A percentile compares a stretch with the other conserved stretches of the same genome.
phyloP scores from a whole-genome alignment of 257 asterid species.

The Solanum sejunctum region DNA sequence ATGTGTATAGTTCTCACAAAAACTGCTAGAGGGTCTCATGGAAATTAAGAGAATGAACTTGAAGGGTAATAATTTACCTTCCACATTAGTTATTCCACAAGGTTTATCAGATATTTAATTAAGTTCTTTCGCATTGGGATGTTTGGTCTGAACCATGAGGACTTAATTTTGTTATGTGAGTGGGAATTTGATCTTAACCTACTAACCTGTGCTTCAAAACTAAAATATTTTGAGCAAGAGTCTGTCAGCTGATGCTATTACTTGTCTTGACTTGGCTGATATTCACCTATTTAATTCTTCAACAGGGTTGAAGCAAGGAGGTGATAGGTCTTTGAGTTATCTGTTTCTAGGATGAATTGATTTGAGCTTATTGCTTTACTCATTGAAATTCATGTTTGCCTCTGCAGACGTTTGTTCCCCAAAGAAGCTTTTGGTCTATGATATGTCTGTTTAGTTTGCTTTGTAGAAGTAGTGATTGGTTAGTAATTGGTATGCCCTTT shows the following conservation, averaged over 20 bases:
- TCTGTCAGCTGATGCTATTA: background rate
- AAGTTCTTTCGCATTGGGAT: background rate
- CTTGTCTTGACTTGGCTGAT: background rate
- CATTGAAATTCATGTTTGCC: background rate
- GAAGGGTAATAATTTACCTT: background rate
- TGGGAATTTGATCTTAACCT: background rate
- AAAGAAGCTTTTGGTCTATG: background rate
- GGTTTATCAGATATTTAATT: background rate
- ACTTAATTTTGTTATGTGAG: background rate
- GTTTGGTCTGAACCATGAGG: background rate
- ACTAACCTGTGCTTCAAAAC: background rate
- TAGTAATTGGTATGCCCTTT: slow-evolving; percentile 3
- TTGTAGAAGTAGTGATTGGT: background rate
- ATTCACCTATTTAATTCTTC: background rate
- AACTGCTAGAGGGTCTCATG: background rate
- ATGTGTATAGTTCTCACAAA: background rate
- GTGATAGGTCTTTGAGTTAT: background rate
- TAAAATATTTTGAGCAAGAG: background rate
- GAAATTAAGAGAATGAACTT: background rate
- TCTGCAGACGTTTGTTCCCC: background rate
- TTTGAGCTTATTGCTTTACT: background rate
- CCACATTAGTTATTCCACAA: background rate
- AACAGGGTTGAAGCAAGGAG: background rate
- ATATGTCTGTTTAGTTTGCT: background rate
- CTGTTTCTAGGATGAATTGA: background rate